A percentile compares a stretch with the other conserved stretches of the same genome.
phyloP scores from a whole-genome alignment of 176 grass and related monocot genomes.

The Carex kokanica region DNA sequence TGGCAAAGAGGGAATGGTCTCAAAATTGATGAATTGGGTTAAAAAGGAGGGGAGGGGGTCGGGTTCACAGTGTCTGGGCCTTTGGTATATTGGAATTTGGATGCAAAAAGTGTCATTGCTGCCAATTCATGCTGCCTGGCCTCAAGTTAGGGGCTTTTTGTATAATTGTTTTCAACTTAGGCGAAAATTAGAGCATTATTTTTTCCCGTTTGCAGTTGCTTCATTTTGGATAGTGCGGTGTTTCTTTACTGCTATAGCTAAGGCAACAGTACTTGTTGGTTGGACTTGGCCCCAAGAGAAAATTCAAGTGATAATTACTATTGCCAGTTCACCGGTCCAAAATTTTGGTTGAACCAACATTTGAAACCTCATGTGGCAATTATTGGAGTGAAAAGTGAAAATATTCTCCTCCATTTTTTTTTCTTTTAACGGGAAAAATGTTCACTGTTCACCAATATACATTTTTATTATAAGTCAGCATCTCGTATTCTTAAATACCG shows the following conservation, averaged over 20 bases:
- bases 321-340: neutral
- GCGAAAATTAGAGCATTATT: neutral
- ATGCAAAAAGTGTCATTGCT: neutral
- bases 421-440: neutral
- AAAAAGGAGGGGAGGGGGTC: neutral
- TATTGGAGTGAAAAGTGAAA: neutral
- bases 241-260: constrained; percentile 3
- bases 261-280: neutral
- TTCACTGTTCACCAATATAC: too few relatives aligned
- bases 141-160: neutral
- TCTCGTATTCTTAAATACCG: too few relatives aligned
- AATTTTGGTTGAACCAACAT: constrained; percentile 1
- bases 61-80: neutral
- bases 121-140: neutral
- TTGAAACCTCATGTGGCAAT: neutral
- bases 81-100: neutral
- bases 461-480: too few relatives aligned
- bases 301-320: neutral
- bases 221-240: neutral
- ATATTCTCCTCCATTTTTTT: neutral
- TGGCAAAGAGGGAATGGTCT: neutral
- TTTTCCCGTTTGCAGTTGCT: neutral
- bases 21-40: neutral
- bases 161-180: constrained; percentile 20
- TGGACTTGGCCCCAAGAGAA: neutral